phyloP scores from a whole-genome alignment of 345 rosid species.

The Linum lewisii region DNA sequence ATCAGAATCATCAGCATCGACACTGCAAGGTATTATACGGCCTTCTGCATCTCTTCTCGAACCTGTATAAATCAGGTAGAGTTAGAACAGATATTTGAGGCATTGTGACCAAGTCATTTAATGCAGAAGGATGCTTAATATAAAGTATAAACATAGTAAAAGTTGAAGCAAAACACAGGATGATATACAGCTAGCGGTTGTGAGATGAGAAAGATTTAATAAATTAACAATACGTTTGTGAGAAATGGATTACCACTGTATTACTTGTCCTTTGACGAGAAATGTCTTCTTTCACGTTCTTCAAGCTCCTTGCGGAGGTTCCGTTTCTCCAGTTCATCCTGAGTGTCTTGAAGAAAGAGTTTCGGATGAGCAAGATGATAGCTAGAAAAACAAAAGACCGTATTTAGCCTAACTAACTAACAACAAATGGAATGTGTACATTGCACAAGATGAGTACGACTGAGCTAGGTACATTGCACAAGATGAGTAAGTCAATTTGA shows the following conservation, averaged over 20 bases:
- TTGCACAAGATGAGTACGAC: no score
- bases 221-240: slow-evolving; percentile 45
- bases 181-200: background rate
- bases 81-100: slow-evolving; percentile 18
- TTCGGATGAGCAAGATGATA: background rate
- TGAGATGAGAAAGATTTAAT: background rate
- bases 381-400: background rate
- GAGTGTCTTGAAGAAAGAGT: background rate
- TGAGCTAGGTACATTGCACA: slow-evolving; percentile 2
- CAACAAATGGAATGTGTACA: no score
- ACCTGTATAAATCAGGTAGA: slow-evolving; percentile 30
- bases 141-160: slow-evolving; percentile 1
- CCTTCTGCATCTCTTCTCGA: slow-evolving; percentile 71
- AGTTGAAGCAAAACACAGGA: background rate
- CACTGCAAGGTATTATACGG: slow-evolving; percentile 63
- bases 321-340: background rate
- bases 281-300: background rate
- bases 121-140: background rate
- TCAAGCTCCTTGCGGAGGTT: background rate
- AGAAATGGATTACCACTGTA: slow-evolving; percentile 28
- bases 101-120: background rate
- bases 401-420: background rate
- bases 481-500: background rate
- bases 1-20: slow-evolving; percentile 98
- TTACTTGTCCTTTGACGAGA: slow-evolving; percentile 29